Evolutionary conservation across 345 rosid species (phyloP), one percentile per base, ranked within the genome.

Genomic region (Acer yangbiense): DNA sequence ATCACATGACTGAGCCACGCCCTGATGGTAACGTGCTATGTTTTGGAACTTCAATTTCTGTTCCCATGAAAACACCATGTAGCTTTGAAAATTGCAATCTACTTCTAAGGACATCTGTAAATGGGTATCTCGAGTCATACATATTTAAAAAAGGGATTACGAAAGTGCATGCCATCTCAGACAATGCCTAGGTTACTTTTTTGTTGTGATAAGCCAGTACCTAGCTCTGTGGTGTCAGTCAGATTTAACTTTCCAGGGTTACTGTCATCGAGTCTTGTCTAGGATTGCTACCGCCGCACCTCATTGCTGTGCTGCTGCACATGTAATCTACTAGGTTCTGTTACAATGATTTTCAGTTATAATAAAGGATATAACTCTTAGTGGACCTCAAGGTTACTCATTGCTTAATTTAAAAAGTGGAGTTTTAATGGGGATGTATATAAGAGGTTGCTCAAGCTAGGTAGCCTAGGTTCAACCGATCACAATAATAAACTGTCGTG

Each of bases 1-100:
- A 93, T 87, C 99, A 95, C 85, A 90, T 90, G 93, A 93, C 99
- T 21, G 98, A 95, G 84, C 99, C 99, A 21, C 94, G 58, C 62
- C 98, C 99, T 76, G 94, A 93, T 85, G 97, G 99, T 92, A 87
- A 76, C 65, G 64, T 75, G 69, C 67, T 76, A 57, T 8, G 41
- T 76, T 63, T 41, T 7, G 10, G 10, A 62, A 27, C 70, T 66
- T 61, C 52, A 25, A 72, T 73, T 41, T 69, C 32, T 39, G 7
- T 44, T 44, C 41, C 2, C 25, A 1, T 18, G 25, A 52, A 35
- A 60, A 32, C 62, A 72, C 20, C 4, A 0, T 65, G n/a, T 61
- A 4, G 43, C 39, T 58, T 16, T 65, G 75, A 52, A 76, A 74
- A 39, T 71, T 48, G 20, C 35, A 55, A 62, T 52, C 20, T 32